Conservation (phyloP, 257 asterid species). For the Ballota nigra region DNA sequence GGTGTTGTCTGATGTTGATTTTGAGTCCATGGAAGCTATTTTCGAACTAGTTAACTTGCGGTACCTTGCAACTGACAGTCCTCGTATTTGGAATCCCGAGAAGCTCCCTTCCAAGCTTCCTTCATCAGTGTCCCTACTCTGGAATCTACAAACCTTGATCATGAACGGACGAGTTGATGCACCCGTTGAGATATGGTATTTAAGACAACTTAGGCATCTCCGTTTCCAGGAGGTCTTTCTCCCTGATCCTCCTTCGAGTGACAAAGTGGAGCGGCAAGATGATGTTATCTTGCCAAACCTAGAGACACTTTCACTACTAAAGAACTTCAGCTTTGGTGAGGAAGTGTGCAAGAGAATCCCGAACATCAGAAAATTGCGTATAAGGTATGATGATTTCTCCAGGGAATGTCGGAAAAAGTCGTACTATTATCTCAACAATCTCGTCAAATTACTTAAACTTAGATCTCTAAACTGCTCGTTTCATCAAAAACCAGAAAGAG, state of each 20-base stretch:
- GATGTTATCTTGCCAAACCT: too few species aligned
- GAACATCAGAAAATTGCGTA: not conserved
- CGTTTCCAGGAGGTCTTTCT: not conserved
- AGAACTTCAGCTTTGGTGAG: not conserved
- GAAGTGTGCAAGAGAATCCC: slow-evolving; percentile 15
- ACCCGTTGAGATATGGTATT: too few species aligned
- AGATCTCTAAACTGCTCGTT: not conserved
- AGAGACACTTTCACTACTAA: not conserved
- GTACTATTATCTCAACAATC: not conserved
- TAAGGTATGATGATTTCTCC: not conserved
- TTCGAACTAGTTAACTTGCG: slow-evolving; percentile 17
- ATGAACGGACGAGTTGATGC: too few species aligned
- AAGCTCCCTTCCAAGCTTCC: not conserved
- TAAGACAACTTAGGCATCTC: too few species aligned
- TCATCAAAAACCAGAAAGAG: not conserved
- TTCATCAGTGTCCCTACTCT: not conserved
- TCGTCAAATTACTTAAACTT: not conserved
- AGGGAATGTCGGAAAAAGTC: not conserved
- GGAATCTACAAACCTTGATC: too few species aligned
- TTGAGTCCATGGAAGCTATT: not conserved
- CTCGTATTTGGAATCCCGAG: not conserved
- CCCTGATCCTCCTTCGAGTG: not conserved
- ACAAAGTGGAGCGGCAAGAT: not conserved
- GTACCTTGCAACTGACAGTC: not conserved
- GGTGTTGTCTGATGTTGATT: not conserved